Evolutionary conservation across 2,329 filamentous ascomycete genomes (phyloP), one percentile per base, ranked within the genome.

Genomic region (Talaromyces pinophilus): DNA sequence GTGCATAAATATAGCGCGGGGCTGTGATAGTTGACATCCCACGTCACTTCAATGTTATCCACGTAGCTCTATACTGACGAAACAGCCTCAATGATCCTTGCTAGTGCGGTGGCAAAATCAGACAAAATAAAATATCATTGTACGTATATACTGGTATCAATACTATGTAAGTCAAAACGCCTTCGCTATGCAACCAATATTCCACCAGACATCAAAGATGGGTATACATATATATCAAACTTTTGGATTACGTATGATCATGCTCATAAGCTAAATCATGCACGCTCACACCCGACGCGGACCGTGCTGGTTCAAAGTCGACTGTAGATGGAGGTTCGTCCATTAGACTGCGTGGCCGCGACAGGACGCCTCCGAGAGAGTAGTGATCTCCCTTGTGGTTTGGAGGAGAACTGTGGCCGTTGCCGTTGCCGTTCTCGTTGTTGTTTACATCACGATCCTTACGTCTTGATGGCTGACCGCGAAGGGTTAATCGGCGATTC

Each of bases 341-440:
- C 22, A 64, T 54, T 4, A 68, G 35, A 63, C 66, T 70, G 48
- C 69, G 68, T 17, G 57, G 69, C 35, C 64, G 65, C 19, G 69
- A 69, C n/a, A 65, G 40, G 2, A 70, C 68, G 3, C 69, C 69
- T 13, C 66, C 64, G 19, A 59, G 55, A 11, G 68, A 48, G 38
- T 63, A 67, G 30, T 63, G 61, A 17, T 67, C 54, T 38, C 40
- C 44, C 15, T 63, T 67, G 5, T 57, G 11, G 7, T 35, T 33
- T 3, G 57, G 35, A 13, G 46, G 57, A 46, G 28, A 38, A 11
- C 19, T n/a, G 59, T 54, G 40, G n/a, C 35, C 33, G 2, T 63
- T 33, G 25, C 38, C 38, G 22, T 55, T 42, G 25, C 38, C 38
- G 17, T 46, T 62, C 3, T 30, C 46, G n/a, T 33, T 6, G 15